phyloP scores from a whole-genome alignment of 805 yeast genomes.

The Wickerhamomyces sydowiorum region DNA sequence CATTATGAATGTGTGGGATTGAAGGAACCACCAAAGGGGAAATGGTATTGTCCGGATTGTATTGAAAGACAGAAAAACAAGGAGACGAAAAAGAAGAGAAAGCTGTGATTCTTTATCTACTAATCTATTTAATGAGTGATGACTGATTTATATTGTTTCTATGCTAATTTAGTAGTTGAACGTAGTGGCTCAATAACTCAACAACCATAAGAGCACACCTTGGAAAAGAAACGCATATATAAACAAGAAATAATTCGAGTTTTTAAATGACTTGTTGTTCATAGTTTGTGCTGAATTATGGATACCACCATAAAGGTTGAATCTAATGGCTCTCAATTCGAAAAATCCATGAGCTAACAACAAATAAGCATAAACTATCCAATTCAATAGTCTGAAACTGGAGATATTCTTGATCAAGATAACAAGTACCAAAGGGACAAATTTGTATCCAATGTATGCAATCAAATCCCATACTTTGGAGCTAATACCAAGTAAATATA shows the following conservation, averaged over 20 bases:
- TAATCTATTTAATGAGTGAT: slow-evolving; percentile 1
- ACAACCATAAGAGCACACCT: slow-evolving; percentile 65
- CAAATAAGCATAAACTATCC: slow-evolving; percentile 44
- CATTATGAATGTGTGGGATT: slow-evolving; percentile 94
- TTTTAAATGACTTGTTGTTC: slow-evolving; percentile 62
- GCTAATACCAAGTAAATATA: slow-evolving; percentile 70
- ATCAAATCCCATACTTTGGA: slow-evolving; percentile 77
- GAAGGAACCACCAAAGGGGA: slow-evolving; percentile 82
- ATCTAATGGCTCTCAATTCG: slow-evolving; percentile 50
- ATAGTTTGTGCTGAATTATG: slow-evolving; percentile 49
- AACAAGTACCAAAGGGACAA: slow-evolving; percentile 67
- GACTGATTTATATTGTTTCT: neutral
- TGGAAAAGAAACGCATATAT: slow-evolving; percentile 81
- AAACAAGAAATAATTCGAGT: slow-evolving; percentile 82
- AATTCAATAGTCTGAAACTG: slow-evolving; percentile 35
- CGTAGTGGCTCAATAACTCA: slow-evolving; percentile 27
- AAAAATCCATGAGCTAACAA: slow-evolving; percentile 57
- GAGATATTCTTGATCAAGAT: slow-evolving; percentile 46
- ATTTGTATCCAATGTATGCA: slow-evolving; percentile 91
- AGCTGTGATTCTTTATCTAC: slow-evolving; percentile 8
- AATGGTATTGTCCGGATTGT: slow-evolving; percentile 94
- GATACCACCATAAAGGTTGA: slow-evolving; percentile 34
- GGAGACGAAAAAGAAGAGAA: slow-evolving; percentile 17
- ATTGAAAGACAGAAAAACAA: slow-evolving; percentile 27
- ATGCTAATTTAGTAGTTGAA: neutral